A percentile compares a stretch with the other conserved stretches of the same genome.
phyloP scores from a whole-genome alignment of 352 stramenopile species.

The Achlya hypogyna region DNA sequence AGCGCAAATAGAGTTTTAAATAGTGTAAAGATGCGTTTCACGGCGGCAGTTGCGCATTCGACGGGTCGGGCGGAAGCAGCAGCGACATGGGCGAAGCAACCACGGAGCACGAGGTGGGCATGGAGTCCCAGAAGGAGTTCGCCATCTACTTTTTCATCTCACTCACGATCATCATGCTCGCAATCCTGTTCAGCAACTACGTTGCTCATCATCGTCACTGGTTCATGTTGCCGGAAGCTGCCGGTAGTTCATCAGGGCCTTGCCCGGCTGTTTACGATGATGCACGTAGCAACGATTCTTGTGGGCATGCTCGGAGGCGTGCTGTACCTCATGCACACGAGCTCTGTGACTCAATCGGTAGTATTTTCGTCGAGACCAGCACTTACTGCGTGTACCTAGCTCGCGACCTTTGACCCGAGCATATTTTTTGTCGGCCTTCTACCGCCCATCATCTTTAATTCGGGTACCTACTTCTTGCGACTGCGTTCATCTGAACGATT shows the following conservation, averaged over 20 bases:
- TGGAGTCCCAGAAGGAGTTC: slow-evolving; percentile 45
- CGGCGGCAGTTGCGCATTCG: not conserved
- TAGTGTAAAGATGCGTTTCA: not conserved
- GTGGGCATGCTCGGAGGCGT: slow-evolving; percentile 15
- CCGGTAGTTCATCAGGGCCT: slow-evolving; percentile 22
- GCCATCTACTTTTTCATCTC: slow-evolving; percentile 66
- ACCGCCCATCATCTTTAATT: slow-evolving; percentile 94
- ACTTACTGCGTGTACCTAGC: not conserved
- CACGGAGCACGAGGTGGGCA: slow-evolving; percentile 10
- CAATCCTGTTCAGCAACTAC: slow-evolving; percentile 74
- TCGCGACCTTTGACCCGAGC: slow-evolving; percentile 74
- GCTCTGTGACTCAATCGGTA: slow-evolving; percentile 15
- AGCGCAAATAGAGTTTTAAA: too few relatives aligned
- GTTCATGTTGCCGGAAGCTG: slow-evolving; percentile 62
- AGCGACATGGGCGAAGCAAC: slow-evolving; percentile 8
- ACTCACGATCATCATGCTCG: slow-evolving; percentile 55
- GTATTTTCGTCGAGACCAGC: not conserved
- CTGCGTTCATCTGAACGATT: not conserved
- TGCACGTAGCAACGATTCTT: slow-evolving; percentile 17
- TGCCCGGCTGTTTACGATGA: not conserved
- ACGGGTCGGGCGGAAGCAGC: not conserved
- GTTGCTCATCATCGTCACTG: slow-evolving; percentile 64
- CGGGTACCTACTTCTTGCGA: slow-evolving; percentile 23
- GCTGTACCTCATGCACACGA: slow-evolving; percentile 15
- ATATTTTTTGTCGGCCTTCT: slow-evolving; percentile 91